Base-by-base conservation (phyloP, 139 green algal species). In the Chlamydomonas sphaeroides region DNA sequence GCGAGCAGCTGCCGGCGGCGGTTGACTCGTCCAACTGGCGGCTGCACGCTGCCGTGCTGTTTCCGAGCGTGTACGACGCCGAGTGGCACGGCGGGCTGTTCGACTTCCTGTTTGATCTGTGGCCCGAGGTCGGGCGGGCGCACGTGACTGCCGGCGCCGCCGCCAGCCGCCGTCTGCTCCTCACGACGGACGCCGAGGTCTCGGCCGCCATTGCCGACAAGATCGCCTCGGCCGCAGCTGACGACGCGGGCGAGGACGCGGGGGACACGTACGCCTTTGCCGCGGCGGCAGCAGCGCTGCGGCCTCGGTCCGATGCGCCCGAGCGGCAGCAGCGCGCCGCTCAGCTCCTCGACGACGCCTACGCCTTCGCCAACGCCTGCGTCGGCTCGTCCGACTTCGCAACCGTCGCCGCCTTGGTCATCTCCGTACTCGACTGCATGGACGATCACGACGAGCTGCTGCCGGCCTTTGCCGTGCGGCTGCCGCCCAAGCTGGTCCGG, bases 51-150 rank as follows among this genome's bases (percentile, higher is more conserved):
- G 51, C 36, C 20, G 63, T 68, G 28, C 53, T 57, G 4, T 80
- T 82, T 21, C 81, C 81, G 4, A 18, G 81, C 1, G 41, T 88
- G 62, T 88, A 88, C 77, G 78, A 88, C 70, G 39, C 78, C 18
- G 84, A 71, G 18, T 88, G 75, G 70, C 84, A 88, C 51, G 69
- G 48, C 32, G 57, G 67, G 1, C 65, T 85, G 20, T 85, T 78
- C 53, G 84, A 88, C 68, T 85, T 88, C 49, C 53, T 85, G n/a
- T 83, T 84, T 72, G 84, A 85, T 33, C 38, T 85, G 32, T 88
- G 84, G 84, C 68, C 53, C 0, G 70, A 77, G 51, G 70, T 88
- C 20, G 84, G 78, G 15, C 72, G 69, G 26, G 84, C 67, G 15
- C 48, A 74, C 23, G 80, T 65, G 32, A 63, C 42, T 8, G 75